Percentiles rank a stretch among this genome's conserved stretches.
phyloP scores from a whole-genome alignment of 2,329 filamentous ascomycete species.

The Ramularia endophylla region DNA sequence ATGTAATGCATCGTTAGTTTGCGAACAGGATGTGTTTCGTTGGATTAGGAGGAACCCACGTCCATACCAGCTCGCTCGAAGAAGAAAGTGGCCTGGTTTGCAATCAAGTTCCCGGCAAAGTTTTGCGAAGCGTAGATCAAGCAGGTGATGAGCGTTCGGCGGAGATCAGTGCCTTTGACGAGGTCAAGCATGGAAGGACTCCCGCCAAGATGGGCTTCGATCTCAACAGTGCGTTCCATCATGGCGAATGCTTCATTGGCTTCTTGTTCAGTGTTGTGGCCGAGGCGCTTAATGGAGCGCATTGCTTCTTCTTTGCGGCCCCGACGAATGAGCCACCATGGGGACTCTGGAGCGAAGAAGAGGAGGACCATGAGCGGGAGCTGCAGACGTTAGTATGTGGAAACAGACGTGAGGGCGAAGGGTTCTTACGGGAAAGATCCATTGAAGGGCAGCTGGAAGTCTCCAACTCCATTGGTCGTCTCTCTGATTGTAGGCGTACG shows the following conservation, averaged over 20 bases:
- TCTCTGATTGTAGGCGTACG: slow-evolving; percentile 45
- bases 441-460: slow-evolving; percentile 43
- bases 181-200: slow-evolving; percentile 44
- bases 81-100: slow-evolving; percentile 49
- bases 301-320: slow-evolving; percentile 32
- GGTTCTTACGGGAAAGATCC: slow-evolving; percentile 43
- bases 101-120: slow-evolving; percentile 53
- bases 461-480: slow-evolving; percentile 36
- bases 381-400: slow-evolving; percentile 11
- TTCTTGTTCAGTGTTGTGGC: slow-evolving; percentile 10
- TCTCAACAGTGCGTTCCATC: slow-evolving; percentile 40
- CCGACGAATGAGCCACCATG: slow-evolving; percentile 37
- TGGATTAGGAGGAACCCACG: slow-evolving; percentile 20
- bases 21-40: background rate
- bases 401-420: slow-evolving; percentile 30
- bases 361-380: slow-evolving; percentile 18
- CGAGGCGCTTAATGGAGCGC: slow-evolving; percentile 27
- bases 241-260: slow-evolving; percentile 30
- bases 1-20: slow-evolving; percentile 19
- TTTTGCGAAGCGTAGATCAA: slow-evolving; percentile 48
- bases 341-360: slow-evolving; percentile 29
- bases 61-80: slow-evolving; percentile 31
- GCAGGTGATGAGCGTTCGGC: slow-evolving; percentile 37
- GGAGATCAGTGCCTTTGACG: slow-evolving; percentile 47
- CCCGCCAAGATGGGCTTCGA: slow-evolving; percentile 47